phyloP scores from a whole-genome alignment of 2,329 filamentous ascomycete genomes.

The Graphilbum sp. region DNA sequence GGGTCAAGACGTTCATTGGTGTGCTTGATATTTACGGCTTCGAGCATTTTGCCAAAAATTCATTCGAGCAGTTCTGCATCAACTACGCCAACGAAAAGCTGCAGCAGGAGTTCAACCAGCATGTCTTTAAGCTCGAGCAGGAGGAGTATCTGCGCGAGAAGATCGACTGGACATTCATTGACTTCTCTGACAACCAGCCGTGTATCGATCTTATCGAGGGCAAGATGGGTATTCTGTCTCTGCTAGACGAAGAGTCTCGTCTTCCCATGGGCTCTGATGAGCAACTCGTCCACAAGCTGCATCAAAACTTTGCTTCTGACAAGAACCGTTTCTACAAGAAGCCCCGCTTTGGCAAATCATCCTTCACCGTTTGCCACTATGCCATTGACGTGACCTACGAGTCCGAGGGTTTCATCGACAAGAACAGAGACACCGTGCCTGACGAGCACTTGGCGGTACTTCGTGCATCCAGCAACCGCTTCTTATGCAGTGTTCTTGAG shows the following conservation, averaged over 20 bases:
- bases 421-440: slow-evolving; percentile 96
- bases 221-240: slow-evolving; percentile 79
- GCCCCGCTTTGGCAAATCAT: slow-evolving; percentile 88
- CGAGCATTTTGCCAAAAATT: slow-evolving; percentile 98
- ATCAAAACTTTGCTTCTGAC: slow-evolving; percentile 77
- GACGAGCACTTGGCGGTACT: slow-evolving; percentile 96
- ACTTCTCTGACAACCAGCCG: slow-evolving; percentile 97
- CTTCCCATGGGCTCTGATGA: slow-evolving; percentile 96
- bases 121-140: slow-evolving; percentile 97
- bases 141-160: slow-evolving; percentile 93
- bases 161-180: slow-evolving; percentile 99
- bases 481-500: slow-evolving; percentile 70
- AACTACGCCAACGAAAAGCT: slow-evolving; percentile 99
- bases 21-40: slow-evolving; percentile 99
- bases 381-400: slow-evolving; percentile 97
- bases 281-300: slow-evolving; percentile 89
- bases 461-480: slow-evolving; percentile 65
- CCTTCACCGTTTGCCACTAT: slow-evolving; percentile 97
- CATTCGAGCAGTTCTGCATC: slow-evolving; percentile 99
- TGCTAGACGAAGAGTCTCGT: slow-evolving; percentile 91
- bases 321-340: slow-evolving; percentile 99
- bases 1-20: slow-evolving; percentile 83
- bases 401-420: slow-evolving; percentile 97
- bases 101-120: slow-evolving; percentile 97
- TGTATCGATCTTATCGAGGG: slow-evolving; percentile 98